Percentiles rank a stretch among this genome's conserved stretches.
These are phyloP conservation scores for Lentinula raphanica DNA, from an alignment of 768 basidiomycete genomes.

Conservation along the genomic window DNA sequence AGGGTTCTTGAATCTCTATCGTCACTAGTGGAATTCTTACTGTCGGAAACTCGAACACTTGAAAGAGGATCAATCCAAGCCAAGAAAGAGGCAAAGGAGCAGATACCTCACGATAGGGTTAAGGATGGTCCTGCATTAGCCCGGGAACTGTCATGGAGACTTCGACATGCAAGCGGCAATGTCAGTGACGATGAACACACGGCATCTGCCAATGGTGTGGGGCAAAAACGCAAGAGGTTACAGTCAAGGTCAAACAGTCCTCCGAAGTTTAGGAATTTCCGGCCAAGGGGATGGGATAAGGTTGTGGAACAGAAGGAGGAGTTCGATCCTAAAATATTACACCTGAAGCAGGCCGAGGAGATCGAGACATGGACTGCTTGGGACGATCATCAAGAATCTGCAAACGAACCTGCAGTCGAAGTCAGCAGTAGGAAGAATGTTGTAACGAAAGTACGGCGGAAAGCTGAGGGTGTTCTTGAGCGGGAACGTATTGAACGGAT, in stretches of 20 bases:
- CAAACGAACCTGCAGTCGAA: constrained; percentile 30
- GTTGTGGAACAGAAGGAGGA: constrained; percentile 38
- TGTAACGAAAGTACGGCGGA: constrained; percentile 54
- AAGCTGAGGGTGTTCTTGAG: constrained; percentile 48
- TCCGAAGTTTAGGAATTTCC: constrained; percentile 57
- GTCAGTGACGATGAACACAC: constrained; percentile 64
- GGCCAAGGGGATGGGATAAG: constrained; percentile 61
- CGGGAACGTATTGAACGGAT: constrained; percentile 66
- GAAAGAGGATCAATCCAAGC: constrained; percentile 66
- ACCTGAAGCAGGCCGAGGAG: constrained; percentile 31
- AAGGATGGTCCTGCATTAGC: constrained; percentile 80
- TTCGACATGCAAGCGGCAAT: constrained; percentile 54
- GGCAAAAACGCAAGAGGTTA: constrained; percentile 35
- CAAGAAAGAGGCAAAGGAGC: constrained; percentile 75
- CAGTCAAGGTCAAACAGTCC: constrained; percentile 19
- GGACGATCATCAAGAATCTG: constrained; percentile 25
- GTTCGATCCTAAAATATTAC: constrained; percentile 32
- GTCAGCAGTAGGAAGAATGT: constrained; percentile 42
- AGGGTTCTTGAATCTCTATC: constrained; percentile 71
- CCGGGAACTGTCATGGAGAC: constrained; percentile 82
- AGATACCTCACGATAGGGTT: constrained; percentile 74
- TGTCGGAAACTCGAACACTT: constrained; percentile 67
- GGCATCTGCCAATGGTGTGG: constrained; percentile 14
- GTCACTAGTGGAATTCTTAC: constrained; percentile 71
- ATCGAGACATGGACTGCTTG: constrained; percentile 38